A percentile compares a stretch with the other conserved stretches of the same genome.
These are phyloP conservation scores for Dactylellina haptotyla DNA, from an alignment of 2,329 filamentous ascomycete genomes.

Conservation along the genomic window DNA sequence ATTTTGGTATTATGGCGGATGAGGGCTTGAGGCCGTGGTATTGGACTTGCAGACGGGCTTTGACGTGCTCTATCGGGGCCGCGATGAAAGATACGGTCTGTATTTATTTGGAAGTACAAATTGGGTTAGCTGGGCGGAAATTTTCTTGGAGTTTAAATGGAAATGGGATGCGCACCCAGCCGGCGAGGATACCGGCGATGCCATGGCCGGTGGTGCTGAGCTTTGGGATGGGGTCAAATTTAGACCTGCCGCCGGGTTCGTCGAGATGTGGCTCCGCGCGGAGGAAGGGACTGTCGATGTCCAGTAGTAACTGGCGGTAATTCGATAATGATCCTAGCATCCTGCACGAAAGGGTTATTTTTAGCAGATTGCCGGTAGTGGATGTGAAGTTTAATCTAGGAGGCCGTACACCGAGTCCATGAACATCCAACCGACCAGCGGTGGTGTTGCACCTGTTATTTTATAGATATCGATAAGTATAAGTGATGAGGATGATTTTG, in stretches of 20 bases:
- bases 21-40: constrained; percentile 72
- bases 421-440: constrained; percentile 96
- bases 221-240: constrained; percentile 69
- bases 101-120: neutral
- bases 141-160: neutral
- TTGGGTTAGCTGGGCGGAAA: neutral
- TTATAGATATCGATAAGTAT: neutral
- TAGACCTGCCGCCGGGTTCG: constrained; percentile 55
- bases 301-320: constrained; percentile 84
- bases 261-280: constrained; percentile 60
- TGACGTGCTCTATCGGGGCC: constrained; percentile 93
- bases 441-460: constrained; percentile 75
- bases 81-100: constrained; percentile 89
- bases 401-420: constrained; percentile 78
- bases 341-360: constrained; percentile 57
- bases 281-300: constrained; percentile 62
- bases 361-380: neutral
- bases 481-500: neutral
- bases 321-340: constrained; percentile 93
- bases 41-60: constrained; percentile 92
- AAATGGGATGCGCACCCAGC: constrained; percentile 64
- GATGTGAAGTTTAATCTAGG: constrained; percentile 4
- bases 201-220: constrained; percentile 76
- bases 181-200: constrained; percentile 85
- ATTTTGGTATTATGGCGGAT: constrained; percentile 78